A percentile compares a stretch with the other conserved stretches of the same genome.
These are phyloP conservation scores for Kazachstania taianensis DNA, from an alignment of 805 yeast genomes.

Conservation along the genomic window DNA sequence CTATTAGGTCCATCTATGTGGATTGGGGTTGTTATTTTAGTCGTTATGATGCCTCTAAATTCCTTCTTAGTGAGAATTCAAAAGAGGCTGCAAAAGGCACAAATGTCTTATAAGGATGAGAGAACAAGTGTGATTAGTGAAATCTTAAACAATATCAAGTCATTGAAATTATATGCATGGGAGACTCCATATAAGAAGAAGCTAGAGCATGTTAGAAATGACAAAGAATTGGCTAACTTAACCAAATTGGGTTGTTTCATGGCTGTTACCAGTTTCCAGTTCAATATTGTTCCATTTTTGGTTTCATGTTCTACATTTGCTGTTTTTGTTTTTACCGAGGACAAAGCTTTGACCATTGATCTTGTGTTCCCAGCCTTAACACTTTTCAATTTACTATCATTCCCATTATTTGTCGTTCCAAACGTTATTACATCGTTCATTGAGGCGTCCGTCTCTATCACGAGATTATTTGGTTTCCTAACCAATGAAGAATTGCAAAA, in stretches of 20 bases:
- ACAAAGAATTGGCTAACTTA: constrained; percentile 70
- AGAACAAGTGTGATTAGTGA: constrained; percentile 85
- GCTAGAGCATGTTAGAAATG: constrained; percentile 74
- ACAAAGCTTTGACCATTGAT: constrained; percentile 71
- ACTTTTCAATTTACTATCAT: constrained; percentile 74
- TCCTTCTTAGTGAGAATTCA: constrained; percentile 56
- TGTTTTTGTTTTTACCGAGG: constrained; percentile 51
- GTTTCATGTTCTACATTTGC: constrained; percentile 89
- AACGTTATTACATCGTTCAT: constrained; percentile 76
- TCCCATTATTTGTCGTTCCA: constrained; percentile 90
- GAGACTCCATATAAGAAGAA: constrained; percentile 73
- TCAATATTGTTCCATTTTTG: constrained; percentile 79
- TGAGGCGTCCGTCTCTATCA: constrained; percentile 78
- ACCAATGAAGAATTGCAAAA: constrained; percentile 69
- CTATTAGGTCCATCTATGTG: constrained; percentile 86
- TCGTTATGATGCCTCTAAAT: constrained; percentile 71
- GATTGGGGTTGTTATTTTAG: constrained; percentile 81
- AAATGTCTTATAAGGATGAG: constrained; percentile 85
- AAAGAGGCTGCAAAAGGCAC: constrained; percentile 65
- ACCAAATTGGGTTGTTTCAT: constrained; percentile 60
- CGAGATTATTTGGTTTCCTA: constrained; percentile 66
- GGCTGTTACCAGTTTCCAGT: constrained; percentile 65
- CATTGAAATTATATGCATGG: constrained; percentile 93
- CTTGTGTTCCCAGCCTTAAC: constrained; percentile 86
- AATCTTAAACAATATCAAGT: constrained; percentile 82